A percentile compares a stretch with the other conserved stretches of the same genome.
These are phyloP conservation scores for Colletotrichum cuscutae DNA, from an alignment of 2,329 filamentous ascomycete species.

Conservation along the genomic window DNA sequence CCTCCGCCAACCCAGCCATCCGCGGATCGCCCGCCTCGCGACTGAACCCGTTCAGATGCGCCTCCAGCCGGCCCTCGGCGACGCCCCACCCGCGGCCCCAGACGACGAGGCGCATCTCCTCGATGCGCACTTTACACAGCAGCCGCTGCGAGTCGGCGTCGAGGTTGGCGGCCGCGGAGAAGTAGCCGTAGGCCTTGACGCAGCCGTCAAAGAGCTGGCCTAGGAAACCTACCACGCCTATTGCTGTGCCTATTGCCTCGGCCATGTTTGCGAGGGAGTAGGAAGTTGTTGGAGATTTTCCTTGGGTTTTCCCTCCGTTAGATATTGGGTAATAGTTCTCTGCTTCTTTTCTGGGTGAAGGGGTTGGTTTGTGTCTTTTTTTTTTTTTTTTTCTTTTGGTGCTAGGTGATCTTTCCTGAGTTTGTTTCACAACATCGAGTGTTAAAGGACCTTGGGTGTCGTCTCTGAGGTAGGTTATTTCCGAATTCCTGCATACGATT, in stretches of 20 bases:
- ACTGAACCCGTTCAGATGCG: conserved; percentile 47
- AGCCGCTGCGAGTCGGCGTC: conserved; percentile 55
- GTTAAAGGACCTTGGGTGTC: too few relatives aligned
- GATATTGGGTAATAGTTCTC: too few relatives aligned
- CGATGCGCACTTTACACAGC: conserved; percentile 59
- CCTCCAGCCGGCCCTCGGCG: conserved; percentile 55
- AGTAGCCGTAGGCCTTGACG: conserved; percentile 57
- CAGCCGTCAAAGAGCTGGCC: conserved; percentile 59
- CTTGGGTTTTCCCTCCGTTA: too few relatives aligned
- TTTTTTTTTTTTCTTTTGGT: too few relatives aligned
- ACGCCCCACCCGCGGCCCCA: conserved; percentile 61
- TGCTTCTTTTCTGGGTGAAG: too few relatives aligned
- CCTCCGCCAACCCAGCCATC: not conserved
- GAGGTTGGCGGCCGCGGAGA: conserved; percentile 53
- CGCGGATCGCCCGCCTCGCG: conserved; percentile 36
- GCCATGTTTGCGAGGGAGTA: not conserved
- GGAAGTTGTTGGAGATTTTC: too few relatives aligned
- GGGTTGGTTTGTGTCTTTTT: too few relatives aligned
- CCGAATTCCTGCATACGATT: not conserved
- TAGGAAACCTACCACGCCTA: conserved; percentile 56
- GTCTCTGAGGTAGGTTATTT: not conserved
- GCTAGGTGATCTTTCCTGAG: too few relatives aligned
- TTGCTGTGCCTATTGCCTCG: conserved; percentile 53
- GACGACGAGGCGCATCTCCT: conserved; percentile 59
- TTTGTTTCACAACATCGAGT: too few relatives aligned